Conservation (phyloP, 441 rosid genomes). For the Populus trichocarpa region DNA sequence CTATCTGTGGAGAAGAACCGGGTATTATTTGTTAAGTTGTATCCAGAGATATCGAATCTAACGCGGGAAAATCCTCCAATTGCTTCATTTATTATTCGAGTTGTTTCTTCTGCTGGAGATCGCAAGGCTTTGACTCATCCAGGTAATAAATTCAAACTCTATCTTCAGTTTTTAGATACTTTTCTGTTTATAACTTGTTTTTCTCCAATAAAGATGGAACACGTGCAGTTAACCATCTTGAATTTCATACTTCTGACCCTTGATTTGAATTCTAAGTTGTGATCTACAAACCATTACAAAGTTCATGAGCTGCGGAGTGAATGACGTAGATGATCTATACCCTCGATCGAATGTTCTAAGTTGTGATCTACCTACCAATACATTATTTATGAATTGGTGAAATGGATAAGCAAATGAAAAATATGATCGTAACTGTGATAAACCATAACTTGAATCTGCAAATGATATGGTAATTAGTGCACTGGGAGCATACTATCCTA, state of each 20-base stretch:
- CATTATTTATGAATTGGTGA: not conserved
- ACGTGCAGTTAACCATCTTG: not conserved
- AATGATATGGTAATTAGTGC: not conserved
- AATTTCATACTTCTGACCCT: not conserved
- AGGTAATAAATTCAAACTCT: constrained; percentile 33
- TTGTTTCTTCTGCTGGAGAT: constrained; percentile 58
- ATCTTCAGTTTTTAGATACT: not conserved
- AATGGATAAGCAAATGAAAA: not conserved
- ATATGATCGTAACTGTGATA: not conserved
- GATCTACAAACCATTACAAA: no score
- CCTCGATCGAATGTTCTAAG: not conserved
- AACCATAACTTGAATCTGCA: not conserved
- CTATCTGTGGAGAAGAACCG: constrained; percentile 80
- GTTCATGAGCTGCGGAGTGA: no score
- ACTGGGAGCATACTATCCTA: no score
- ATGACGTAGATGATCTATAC: not conserved
- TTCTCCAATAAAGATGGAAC: not conserved
- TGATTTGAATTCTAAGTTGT: not conserved
- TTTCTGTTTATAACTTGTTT: no score
- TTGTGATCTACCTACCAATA: not conserved
- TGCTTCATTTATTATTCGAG: constrained; percentile 76
- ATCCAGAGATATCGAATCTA: constrained; percentile 70
- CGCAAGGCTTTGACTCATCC: constrained; percentile 79
- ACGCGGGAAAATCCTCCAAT: constrained; percentile 79
- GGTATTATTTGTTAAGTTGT: constrained; percentile 57